Percentiles rank a stretch among this genome's conserved stretches.
Conservation (phyloP, 1,139 yeast genomes). For the Diutina catenulata region DNA sequence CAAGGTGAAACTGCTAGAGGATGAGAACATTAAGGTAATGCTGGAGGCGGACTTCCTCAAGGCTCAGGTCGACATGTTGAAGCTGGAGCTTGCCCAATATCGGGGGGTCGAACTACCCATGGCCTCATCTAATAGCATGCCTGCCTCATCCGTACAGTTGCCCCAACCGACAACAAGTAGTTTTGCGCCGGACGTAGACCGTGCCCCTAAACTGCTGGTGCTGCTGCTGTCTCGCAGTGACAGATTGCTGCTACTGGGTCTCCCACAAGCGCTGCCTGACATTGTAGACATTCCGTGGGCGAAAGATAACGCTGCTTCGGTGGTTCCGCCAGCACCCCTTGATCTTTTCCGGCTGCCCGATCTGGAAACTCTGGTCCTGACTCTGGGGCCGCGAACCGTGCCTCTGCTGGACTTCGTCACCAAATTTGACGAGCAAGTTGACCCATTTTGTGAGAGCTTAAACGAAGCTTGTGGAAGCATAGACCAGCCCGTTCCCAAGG, state of each 20-base stretch:
- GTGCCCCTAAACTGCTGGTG: no score
- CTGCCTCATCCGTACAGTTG: no score
- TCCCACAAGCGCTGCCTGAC: constrained; percentile 8
- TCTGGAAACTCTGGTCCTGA: not conserved
- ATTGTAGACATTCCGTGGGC: constrained; percentile 28
- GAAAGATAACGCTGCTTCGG: constrained; percentile 12
- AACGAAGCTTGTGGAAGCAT: constrained; percentile 80
- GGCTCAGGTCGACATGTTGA: constrained; percentile 65
- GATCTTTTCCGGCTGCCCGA: not conserved
- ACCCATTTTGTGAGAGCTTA: constrained; percentile 64
- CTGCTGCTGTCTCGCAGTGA: no score
- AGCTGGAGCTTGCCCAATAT: constrained; percentile 58
- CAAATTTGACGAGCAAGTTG: constrained; percentile 31
- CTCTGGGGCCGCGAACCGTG: constrained; percentile 3
- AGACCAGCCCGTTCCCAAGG: constrained; percentile 55
- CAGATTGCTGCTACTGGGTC: no score
- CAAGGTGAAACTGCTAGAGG: constrained; percentile 60
- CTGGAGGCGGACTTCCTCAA: constrained; percentile 66
- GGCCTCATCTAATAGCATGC: no score
- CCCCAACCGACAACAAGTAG: no score
- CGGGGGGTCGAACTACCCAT: no score
- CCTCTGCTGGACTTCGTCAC: constrained; percentile 11
- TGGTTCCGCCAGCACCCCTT: constrained; percentile 9
- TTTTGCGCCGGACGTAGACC: no score
- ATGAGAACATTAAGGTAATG: constrained; percentile 48